Base-by-base conservation (phyloP, 805 yeast species). In the Yarrowia hollandica region DNA sequence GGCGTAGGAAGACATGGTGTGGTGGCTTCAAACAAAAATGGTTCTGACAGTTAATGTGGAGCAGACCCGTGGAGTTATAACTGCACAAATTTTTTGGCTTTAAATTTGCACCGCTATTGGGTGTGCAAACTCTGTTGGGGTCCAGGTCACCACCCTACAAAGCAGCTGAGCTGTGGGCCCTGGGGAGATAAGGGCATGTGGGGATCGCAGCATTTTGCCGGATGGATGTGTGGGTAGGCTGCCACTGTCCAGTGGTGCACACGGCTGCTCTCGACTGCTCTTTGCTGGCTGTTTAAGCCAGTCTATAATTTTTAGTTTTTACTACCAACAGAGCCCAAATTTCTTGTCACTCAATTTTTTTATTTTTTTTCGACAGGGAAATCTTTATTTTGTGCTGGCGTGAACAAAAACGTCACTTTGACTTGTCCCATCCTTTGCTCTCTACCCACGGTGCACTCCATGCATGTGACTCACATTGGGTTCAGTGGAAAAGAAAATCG, bases 1-100 rank as follows among this genome's bases (percentile, higher is more conserved):
- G 54, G 65, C 62, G 69, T 71, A 71, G 59, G 65, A 48, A 28
- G 70, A 61, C 71, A 68, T 69, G 59, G 26, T 21, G 21, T 50
- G 9, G 5, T 44, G 21, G 55, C 14, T 35, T 10, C 34, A 19
- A 21, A 6, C 31, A 7, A 6, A 5, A 37, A 19, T 38, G 26
- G 44, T 38, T 39, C 34, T n/a, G 54, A 31, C 38, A 31, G n/a
- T 26, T 18, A 44, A 23, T n/a, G 31, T 16, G 19, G 48, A 41
- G 48, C 48, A 41, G 48, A 41, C 30, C 16, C 22, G 48, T 41
- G 48, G 39, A 44, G 55, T 48, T 48, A 48, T 48, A 48, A 48
- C 55, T 48, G 39, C 30, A 31, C 39, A 48, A 48, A 21, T 48
- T 48, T 48, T 48, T 48, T 48, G 55, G 39, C 38, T 48, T 48